phyloP scores from a whole-genome alignment of 2,329 filamentous ascomycete genomes.

The Hypoxylon sp. region DNA sequence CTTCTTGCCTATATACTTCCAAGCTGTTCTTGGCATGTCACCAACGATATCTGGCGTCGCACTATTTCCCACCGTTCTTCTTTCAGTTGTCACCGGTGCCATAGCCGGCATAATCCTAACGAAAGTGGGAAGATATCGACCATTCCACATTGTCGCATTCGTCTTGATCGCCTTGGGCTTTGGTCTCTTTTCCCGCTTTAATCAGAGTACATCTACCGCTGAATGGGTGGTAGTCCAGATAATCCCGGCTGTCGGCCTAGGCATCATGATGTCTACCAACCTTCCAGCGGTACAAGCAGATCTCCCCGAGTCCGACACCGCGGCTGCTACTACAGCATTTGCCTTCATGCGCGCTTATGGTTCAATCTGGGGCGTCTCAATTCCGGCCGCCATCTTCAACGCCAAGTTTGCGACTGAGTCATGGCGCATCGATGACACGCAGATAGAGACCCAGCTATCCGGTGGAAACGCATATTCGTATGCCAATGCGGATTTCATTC shows the following conservation, averaged over 20 bases:
- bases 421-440: background rate
- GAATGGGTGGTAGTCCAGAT: slow-evolving; percentile 5
- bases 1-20: slow-evolving; percentile 57
- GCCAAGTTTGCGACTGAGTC: background rate
- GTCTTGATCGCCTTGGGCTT: slow-evolving; percentile 40
- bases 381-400: slow-evolving; percentile 49
- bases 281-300: slow-evolving; percentile 49
- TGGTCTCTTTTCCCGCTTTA: slow-evolving; percentile 49
- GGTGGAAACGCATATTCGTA: slow-evolving; percentile 1
- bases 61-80: slow-evolving; percentile 45
- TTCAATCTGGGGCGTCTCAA: slow-evolving; percentile 51
- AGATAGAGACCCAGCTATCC: background rate
- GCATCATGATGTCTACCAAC: slow-evolving; percentile 7
- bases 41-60: slow-evolving; percentile 40
- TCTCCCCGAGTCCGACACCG: slow-evolving; percentile 40
- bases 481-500: background rate
- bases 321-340: slow-evolving; percentile 46
- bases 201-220: slow-evolving; percentile 23
- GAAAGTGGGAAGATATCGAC: slow-evolving; percentile 46
- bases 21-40: slow-evolving; percentile 37
- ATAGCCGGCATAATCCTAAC: slow-evolving; percentile 45
- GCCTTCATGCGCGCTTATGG: slow-evolving; percentile 52
- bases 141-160: slow-evolving; percentile 44
- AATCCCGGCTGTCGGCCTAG: slow-evolving; percentile 4
- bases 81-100: slow-evolving; percentile 35